These are phyloP conservation scores for Salisapilia sapeloensis DNA, from an alignment of 352 stramenopile species.

Conservation along the genomic window DNA sequence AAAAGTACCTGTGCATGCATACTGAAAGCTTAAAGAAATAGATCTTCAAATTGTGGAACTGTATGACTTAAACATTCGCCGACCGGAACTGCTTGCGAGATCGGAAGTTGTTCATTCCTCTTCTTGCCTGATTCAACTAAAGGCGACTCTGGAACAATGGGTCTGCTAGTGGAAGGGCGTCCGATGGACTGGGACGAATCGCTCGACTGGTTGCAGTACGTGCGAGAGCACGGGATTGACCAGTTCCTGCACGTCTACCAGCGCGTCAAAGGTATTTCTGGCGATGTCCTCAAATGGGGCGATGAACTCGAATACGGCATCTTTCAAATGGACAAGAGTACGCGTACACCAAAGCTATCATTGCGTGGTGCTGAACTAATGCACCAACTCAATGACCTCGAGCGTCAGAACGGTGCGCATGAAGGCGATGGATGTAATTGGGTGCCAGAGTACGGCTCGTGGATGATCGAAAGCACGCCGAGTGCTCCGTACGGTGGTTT, in stretches of 20 bases:
- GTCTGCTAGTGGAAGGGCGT: slow-evolving; percentile 83
- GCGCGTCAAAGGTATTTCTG: slow-evolving; percentile 89
- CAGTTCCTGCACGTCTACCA: slow-evolving; percentile 97
- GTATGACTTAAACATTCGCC: no score
- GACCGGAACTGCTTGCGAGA: no score
- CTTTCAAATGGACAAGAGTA: slow-evolving; percentile 85
- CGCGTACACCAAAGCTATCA: slow-evolving; percentile 79
- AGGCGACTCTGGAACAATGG: slow-evolving; percentile 16
- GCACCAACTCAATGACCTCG: slow-evolving; percentile 83
- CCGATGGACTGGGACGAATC: slow-evolving; percentile 92
- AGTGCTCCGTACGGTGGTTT: slow-evolving; percentile 89
- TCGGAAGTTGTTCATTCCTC: no score
- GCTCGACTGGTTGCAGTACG: slow-evolving; percentile 90
- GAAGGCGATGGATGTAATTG: slow-evolving; percentile 89
- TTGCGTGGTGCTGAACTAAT: slow-evolving; percentile 92
- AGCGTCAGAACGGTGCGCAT: slow-evolving; percentile 71
- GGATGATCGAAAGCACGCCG: slow-evolving; percentile 99
- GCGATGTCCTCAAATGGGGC: slow-evolving; percentile 93
- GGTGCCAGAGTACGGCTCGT: slow-evolving; percentile 98
- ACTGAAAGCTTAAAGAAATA: no score
- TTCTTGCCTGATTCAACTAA: no score
- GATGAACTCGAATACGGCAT: slow-evolving; percentile 99
- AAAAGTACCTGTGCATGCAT: no score
- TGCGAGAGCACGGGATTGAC: slow-evolving; percentile 88
- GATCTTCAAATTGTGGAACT: no score